Evolutionary conservation across 768 basidiomycete species (phyloP).

Genomic region (Boletellus ananas): DNA sequence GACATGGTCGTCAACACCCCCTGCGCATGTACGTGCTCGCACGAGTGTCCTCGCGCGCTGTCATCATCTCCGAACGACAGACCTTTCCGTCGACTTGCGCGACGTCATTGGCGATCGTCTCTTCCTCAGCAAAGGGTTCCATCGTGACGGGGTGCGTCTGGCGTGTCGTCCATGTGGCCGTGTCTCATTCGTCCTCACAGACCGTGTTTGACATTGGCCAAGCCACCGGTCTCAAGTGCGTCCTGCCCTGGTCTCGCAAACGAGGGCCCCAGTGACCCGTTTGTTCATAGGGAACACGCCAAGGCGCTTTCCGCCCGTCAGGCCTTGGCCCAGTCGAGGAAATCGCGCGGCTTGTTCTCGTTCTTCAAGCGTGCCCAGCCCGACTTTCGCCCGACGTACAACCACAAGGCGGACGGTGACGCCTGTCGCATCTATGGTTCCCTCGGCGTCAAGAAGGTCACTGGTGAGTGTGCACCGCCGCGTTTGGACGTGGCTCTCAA

Average conservation of each 20-base stretch:
- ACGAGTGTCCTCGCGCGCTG: neutral
- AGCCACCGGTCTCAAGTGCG: constrained; percentile 66
- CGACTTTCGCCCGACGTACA: constrained; percentile 69
- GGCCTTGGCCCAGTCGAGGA: constrained; percentile 68
- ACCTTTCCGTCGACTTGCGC: constrained; percentile 80
- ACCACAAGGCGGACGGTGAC: constrained; percentile 59
- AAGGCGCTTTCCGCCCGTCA: constrained; percentile 62
- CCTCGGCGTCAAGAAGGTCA: constrained; percentile 83
- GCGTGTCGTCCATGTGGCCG: neutral
- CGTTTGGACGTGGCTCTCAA: neutral
- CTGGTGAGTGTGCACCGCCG: constrained; percentile 44
- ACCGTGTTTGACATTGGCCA: constrained; percentile 79
- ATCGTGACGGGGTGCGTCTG: constrained; percentile 73
- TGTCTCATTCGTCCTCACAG: constrained; percentile 31
- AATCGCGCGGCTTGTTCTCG: constrained; percentile 70
- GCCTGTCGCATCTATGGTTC: constrained; percentile 89
- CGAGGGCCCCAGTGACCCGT: neutral
- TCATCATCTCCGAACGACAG: constrained; percentile 37
- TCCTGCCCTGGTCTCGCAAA: neutral
- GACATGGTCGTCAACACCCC: constrained; percentile 94
- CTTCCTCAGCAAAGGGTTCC: constrained; percentile 74
- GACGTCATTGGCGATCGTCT: constrained; percentile 94
- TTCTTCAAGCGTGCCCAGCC: constrained; percentile 42
- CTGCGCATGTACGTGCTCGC: constrained; percentile 71
- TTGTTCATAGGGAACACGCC: constrained; percentile 53